These are phyloP conservation scores for Zoysia japonica DNA, from an alignment of 176 grass and related monocot genomes.

Conservation along the genomic window DNA sequence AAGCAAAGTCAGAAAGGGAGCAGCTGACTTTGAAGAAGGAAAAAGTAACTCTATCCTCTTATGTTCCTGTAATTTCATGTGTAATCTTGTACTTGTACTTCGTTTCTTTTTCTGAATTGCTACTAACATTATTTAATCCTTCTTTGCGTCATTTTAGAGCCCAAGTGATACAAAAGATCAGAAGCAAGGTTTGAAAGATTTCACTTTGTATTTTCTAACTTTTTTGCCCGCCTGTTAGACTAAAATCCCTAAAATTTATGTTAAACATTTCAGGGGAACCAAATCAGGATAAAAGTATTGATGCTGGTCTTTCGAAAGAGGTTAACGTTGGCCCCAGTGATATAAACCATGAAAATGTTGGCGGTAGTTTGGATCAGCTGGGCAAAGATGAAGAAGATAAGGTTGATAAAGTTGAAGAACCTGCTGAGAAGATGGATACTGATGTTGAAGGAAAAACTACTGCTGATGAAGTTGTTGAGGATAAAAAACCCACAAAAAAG, in stretches of 20 bases:
- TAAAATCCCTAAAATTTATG: constrained; percentile 21
- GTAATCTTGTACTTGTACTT: not conserved
- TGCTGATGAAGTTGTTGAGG: constrained; percentile 39
- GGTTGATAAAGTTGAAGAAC: constrained; percentile 40
- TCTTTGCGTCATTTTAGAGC: constrained; percentile 54
- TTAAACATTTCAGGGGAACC: constrained; percentile 42
- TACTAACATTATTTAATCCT: not conserved
- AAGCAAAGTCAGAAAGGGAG: constrained; percentile 63
- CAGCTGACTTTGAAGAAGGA: constrained; percentile 56
- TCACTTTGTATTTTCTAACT: constrained; percentile 9
- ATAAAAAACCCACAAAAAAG: constrained; percentile 78
- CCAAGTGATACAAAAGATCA: constrained; percentile 60
- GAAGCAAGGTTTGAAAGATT: constrained; percentile 49
- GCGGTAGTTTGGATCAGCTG: constrained; percentile 32
- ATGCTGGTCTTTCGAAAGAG: constrained; percentile 36
- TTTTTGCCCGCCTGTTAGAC: constrained; percentile 5
- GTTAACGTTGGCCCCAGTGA: constrained; percentile 18
- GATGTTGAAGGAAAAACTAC: constrained; percentile 44
- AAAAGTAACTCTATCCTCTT: constrained; percentile 55
- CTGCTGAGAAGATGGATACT: constrained; percentile 29
- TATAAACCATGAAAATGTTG: constrained; percentile 44
- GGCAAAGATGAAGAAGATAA: constrained; percentile 36
- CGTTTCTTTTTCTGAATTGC: not conserved
- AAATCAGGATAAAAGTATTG: constrained; percentile 21
- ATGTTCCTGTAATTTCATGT: not conserved